Base-by-base conservation (phyloP, 192 early-diverging fungal genomes). In the Irineochytrium annulatum region DNA sequence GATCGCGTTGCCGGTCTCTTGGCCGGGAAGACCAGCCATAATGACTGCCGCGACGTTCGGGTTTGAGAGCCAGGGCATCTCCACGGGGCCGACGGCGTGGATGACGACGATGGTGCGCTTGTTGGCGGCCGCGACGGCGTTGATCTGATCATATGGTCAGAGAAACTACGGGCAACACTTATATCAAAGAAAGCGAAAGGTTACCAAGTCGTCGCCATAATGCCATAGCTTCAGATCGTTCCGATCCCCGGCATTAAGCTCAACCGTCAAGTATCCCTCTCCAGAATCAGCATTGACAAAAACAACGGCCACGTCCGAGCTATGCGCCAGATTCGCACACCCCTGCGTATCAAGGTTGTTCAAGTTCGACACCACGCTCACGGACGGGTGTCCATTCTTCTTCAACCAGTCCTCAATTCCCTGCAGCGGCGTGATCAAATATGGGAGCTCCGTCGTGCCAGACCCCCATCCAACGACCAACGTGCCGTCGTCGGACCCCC, bases 1-100 rank as follows among this genome's bases (percentile, higher is more conserved):
- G 27, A 84, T 45, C 14, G 82, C 55, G 22, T 81, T 68, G 24
- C 82, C 82, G 29, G 74, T 72, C 57, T 86, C 82, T 63, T 84
- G 80, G 30, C 82, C 82, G 28, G 81, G 81, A n/a, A 85, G 52
- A 35, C 70, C 53, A 28, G 81, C 68, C 32, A 62, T 79, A 30
- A 83, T 71, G 26, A 83, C 70, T 16, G 79, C 81, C 2, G 63
- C 76, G 43, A 83, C 67, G 44, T 84, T 82, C 3, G 72, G 75
- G 60, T 82, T 80, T 26, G 70, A 52, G 3, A 70, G 29, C 81
- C 82, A 83, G 16, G 71, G 70, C 74, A 82, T 82, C 34, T 69
- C 55, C 11, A 84, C 78, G 24, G 77, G 59, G 22, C 83, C 82
- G 28, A 75, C 73, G n/a, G 74, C 63, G 55, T 73, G 73, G 55